Percentiles rank a stretch among this genome's conserved stretches.
These are phyloP conservation scores for Suillus brevipes DNA, from an alignment of 768 basidiomycete genomes.

Conservation along the genomic window DNA sequence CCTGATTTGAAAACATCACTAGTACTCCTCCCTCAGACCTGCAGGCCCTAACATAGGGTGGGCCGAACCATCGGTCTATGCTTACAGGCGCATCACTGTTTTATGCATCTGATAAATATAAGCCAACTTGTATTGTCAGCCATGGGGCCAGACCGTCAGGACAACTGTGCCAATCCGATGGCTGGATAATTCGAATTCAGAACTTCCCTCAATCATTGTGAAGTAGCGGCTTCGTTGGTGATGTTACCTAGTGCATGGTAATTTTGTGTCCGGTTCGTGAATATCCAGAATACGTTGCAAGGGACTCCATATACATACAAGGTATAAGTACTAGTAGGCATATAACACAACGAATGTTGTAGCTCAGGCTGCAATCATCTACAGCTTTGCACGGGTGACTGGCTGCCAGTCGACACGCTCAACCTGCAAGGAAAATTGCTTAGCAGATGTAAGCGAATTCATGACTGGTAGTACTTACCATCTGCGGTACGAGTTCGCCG, in stretches of 20 bases:
- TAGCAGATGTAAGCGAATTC: slow-evolving; percentile 6
- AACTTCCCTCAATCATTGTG: not conserved
- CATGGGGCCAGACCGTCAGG: not conserved
- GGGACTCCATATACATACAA: no score
- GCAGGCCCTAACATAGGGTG: no score
- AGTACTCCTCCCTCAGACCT: no score
- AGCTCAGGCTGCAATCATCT: slow-evolving; percentile 21
- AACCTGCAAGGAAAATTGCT: slow-evolving; percentile 38
- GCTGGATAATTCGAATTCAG: not conserved
- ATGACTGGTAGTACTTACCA: slow-evolving; percentile 47
- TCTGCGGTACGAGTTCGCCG: slow-evolving; percentile 66
- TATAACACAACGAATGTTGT: not conserved
- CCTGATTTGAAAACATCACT: not conserved
- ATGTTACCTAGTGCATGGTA: not conserved
- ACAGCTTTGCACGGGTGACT: slow-evolving; percentile 34
- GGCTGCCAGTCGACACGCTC: slow-evolving; percentile 64
- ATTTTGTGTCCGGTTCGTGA: not conserved
- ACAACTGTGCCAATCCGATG: not conserved
- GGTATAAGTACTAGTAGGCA: not conserved
- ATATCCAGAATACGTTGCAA: not conserved
- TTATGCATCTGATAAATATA: not conserved
- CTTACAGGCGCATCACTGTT: not conserved
- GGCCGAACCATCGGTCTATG: not conserved
- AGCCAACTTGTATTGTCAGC: not conserved
- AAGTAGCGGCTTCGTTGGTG: not conserved